Evolutionary conservation across 1,139 yeast genomes (phyloP).

Genomic region (Entelexis sorbosivorans): DNA sequence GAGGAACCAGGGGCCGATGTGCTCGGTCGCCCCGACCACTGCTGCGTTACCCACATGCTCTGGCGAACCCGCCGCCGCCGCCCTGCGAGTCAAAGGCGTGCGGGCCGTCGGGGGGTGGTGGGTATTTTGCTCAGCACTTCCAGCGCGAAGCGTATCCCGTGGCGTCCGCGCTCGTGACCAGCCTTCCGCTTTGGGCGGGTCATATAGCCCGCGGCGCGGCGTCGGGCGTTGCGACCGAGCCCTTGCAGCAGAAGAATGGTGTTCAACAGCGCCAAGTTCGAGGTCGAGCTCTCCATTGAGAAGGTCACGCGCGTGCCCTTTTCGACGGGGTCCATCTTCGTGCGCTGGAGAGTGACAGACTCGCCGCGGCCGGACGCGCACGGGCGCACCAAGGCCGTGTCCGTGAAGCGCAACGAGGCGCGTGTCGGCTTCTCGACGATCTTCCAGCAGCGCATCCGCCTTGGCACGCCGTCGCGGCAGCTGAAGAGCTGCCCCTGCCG

Average conservation of each 20-base stretch:
- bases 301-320: slow-evolving; percentile 78
- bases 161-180: neutral
- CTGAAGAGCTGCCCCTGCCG: slow-evolving; percentile 26
- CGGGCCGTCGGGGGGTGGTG: no score
- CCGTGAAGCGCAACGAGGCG: slow-evolving; percentile 41
- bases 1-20: no score
- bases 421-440: slow-evolving; percentile 38
- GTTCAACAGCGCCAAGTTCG: slow-evolving; percentile 36
- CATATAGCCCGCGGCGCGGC: no score
- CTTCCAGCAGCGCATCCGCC: slow-evolving; percentile 35
- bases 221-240: no score
- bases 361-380: slow-evolving; percentile 35
- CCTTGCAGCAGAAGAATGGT: neutral
- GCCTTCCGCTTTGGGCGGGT: neutral
- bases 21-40: no score
- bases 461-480: slow-evolving; percentile 29
- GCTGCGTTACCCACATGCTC: no score
- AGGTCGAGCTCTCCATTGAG: slow-evolving; percentile 47
- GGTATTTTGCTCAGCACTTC: no score
- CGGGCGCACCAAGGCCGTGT: slow-evolving; percentile 38
- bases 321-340: slow-evolving; percentile 54
- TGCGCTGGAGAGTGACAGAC: slow-evolving; percentile 48
- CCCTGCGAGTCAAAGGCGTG: no score
- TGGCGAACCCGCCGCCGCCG: no score
- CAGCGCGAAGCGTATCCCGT: neutral